A percentile compares a stretch with the other conserved stretches of the same genome.
Conservation (phyloP, 1,139 yeast species). For the Meyerozyma guilliermondii region DNA sequence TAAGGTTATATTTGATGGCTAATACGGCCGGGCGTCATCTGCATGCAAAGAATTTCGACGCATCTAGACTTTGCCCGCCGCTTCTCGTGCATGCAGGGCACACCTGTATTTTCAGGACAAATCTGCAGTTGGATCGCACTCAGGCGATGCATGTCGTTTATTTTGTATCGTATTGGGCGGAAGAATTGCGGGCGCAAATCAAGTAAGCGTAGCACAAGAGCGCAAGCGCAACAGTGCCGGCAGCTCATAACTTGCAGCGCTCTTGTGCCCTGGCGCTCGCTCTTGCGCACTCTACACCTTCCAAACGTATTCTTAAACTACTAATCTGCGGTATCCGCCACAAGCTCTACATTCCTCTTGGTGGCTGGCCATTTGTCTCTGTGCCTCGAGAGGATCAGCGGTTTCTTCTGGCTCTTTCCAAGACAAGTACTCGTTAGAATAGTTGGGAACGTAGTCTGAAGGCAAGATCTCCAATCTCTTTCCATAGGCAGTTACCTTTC, state of each 20-base stretch:
- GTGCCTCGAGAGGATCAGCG: slow-evolving; percentile 42
- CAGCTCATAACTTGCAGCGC: too few species aligned
- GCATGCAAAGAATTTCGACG: slow-evolving; percentile 1
- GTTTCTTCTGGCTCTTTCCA: slow-evolving; percentile 49
- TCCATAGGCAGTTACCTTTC: slow-evolving; percentile 50
- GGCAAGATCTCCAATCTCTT: slow-evolving; percentile 51
- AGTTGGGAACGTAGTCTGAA: slow-evolving; percentile 43
- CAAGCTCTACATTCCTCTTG: slow-evolving; percentile 43
- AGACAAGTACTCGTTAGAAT: slow-evolving; percentile 44
- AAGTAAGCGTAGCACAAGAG: too few species aligned
- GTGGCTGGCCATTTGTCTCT: slow-evolving; percentile 40
- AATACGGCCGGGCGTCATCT: background rate
- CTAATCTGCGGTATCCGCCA: slow-evolving; percentile 49
- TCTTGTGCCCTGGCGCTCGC: too few species aligned
- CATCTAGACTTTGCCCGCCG: background rate
- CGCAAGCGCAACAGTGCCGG: too few species aligned
- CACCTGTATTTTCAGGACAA: background rate
- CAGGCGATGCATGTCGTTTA: background rate
- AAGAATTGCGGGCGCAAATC: too few species aligned
- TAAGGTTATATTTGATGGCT: background rate
- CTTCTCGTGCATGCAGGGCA: background rate
- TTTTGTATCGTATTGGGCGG: too few species aligned
- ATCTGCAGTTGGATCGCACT: too few species aligned
- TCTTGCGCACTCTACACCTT: too few species aligned
- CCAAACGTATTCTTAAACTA: too few species aligned